Percentiles rank a stretch among this genome's conserved stretches.
Conservation (phyloP, 768 basidiomycete genomes). For the Boletus eberwhitei region DNA sequence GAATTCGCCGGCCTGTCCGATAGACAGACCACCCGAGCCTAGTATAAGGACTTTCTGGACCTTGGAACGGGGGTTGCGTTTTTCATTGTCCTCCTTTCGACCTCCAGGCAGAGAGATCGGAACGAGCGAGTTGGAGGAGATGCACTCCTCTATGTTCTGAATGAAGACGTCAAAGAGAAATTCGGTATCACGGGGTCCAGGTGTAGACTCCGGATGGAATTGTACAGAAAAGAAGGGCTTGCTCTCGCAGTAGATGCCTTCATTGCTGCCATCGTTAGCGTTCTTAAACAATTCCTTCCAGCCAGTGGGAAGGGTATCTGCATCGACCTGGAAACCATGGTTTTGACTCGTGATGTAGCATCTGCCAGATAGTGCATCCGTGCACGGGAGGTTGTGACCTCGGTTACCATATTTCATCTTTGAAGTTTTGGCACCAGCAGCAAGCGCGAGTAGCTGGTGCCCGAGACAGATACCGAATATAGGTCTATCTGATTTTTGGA, state of each 20-base stretch:
- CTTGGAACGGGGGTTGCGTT: slow-evolving; percentile 62
- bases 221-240: slow-evolving; percentile 99
- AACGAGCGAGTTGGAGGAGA: slow-evolving; percentile 47
- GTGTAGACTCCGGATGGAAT: slow-evolving; percentile 97
- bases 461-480: slow-evolving; percentile 99
- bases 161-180: slow-evolving; percentile 99
- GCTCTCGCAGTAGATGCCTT: slow-evolving; percentile 90
- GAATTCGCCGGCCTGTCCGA: slow-evolving; percentile 99
- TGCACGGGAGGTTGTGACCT: slow-evolving; percentile 98
- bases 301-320: slow-evolving; percentile 66
- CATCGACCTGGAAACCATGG: slow-evolving; percentile 95
- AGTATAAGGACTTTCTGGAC: slow-evolving; percentile 95
- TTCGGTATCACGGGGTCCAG: slow-evolving; percentile 96
- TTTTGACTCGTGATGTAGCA: slow-evolving; percentile 99
- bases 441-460: slow-evolving; percentile 93
- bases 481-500: slow-evolving; percentile 73
- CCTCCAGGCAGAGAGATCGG: slow-evolving; percentile 74
- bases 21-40: slow-evolving; percentile 95
- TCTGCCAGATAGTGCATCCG: slow-evolving; percentile 85
- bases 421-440: slow-evolving; percentile 88
- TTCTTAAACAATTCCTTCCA: slow-evolving; percentile 97
- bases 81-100: slow-evolving; percentile 80
- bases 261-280: slow-evolving; percentile 96
- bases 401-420: slow-evolving; percentile 99
- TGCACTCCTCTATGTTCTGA: slow-evolving; percentile 76